These are phyloP conservation scores for Phyllosticta paracitricarpa DNA, from an alignment of 2,329 filamentous ascomycete genomes.

Conservation along the genomic window DNA sequence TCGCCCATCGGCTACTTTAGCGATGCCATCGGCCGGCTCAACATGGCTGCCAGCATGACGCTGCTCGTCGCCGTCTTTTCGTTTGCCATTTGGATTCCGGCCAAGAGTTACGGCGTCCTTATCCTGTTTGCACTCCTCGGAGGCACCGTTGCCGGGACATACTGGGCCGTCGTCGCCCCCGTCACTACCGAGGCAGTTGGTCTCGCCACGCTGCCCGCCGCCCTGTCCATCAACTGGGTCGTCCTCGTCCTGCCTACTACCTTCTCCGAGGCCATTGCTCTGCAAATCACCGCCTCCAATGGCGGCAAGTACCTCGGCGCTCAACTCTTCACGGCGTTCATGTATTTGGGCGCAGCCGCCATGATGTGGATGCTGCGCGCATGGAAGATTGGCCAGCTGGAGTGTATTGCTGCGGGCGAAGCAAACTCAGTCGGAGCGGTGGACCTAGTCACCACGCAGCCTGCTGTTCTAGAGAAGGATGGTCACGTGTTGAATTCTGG, in stretches of 20 bases:
- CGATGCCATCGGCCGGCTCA: constrained; percentile 60
- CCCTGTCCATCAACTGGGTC: constrained; percentile 63
- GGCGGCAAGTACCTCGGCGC: constrained; percentile 45
- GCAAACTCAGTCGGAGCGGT: constrained; percentile 16
- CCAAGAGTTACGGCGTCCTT: constrained; percentile 55
- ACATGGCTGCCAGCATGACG: constrained; percentile 58
- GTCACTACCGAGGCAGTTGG: constrained; percentile 67
- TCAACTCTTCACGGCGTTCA: constrained; percentile 51
- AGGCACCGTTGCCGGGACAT: constrained; percentile 59
- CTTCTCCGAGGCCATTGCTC: constrained; percentile 48
- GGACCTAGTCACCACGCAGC: constrained; percentile 14
- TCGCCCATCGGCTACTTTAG: constrained; percentile 64
- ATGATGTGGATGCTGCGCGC: constrained; percentile 46
- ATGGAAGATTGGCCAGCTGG: constrained; percentile 51
- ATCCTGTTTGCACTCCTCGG: constrained; percentile 60
- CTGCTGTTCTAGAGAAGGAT: neutral
- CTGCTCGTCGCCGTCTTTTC: constrained; percentile 54
- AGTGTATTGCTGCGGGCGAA: constrained; percentile 29
- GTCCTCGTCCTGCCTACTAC: constrained; percentile 60
- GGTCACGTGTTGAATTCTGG: no score
- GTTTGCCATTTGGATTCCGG: constrained; percentile 64
- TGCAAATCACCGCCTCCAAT: constrained; percentile 42
- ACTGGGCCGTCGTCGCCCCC: constrained; percentile 55
- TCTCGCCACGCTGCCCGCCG: constrained; percentile 56
- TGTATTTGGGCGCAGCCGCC: constrained; percentile 49